phyloP scores from a whole-genome alignment of 2,329 filamentous ascomycete genomes.

The Ceratocystis alfenasii region DNA sequence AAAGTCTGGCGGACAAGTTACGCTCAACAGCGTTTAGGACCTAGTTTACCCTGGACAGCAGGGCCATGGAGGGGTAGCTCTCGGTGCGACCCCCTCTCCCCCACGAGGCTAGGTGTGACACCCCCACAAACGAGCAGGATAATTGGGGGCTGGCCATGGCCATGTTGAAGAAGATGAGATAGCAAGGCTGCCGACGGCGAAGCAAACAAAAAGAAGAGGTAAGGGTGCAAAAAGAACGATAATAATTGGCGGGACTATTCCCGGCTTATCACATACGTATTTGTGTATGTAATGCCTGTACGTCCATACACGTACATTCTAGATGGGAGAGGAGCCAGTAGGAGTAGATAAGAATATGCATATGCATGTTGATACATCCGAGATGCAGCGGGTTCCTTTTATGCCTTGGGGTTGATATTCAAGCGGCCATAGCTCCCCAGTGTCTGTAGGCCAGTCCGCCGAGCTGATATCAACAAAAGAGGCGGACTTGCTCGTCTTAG shows the following conservation, averaged over 20 bases:
- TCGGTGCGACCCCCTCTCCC: neutral
- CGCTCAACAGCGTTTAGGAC: neutral
- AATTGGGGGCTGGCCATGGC: no score
- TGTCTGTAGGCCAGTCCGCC: neutral
- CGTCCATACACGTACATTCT: neutral
- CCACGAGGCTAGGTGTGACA: constrained; percentile 1
- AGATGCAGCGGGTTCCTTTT: neutral
- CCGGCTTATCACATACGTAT: neutral
- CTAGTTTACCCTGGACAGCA: neutral
- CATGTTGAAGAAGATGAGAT: neutral
- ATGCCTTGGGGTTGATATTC: neutral
- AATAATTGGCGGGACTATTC: neutral
- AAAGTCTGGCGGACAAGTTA: neutral
- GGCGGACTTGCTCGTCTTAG: no score
- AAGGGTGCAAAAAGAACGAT: neutral
- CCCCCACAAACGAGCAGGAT: neutral
- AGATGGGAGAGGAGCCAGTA: neutral
- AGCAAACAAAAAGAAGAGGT: neutral
- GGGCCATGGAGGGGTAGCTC: neutral
- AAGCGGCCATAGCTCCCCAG: neutral
- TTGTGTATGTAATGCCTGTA: no score
- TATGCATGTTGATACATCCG: neutral
- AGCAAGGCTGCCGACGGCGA: neutral
- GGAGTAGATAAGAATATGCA: constrained; percentile 4
- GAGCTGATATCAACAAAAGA: no score